phyloP scores from a whole-genome alignment of 495 filamentous ascomycete genomes.

The Parathielavia hyrcaniae region DNA sequence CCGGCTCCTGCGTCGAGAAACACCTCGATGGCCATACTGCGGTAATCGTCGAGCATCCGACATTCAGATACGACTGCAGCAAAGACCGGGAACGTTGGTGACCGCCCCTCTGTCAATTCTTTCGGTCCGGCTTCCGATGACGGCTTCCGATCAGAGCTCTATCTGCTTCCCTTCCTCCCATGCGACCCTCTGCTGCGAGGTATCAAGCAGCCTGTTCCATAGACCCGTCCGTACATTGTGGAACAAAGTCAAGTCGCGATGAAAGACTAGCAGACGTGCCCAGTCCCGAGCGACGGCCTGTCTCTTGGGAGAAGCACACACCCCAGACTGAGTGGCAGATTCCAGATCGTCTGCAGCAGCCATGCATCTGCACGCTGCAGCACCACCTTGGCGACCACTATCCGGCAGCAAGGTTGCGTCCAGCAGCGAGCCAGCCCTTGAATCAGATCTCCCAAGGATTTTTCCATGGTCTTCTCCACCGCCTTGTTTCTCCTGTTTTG shows the following conservation, averaged over 20 bases:
- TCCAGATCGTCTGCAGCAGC: conserved; percentile 16
- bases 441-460: not conserved
- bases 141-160: not conserved
- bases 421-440: not conserved
- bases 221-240: not conserved
- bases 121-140: not conserved
- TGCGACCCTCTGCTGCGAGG: not conserved
- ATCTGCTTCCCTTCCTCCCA: not conserved
- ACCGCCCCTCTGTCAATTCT: not conserved
- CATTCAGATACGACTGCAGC: too few relatives aligned
- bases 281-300: not conserved
- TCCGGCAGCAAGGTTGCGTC: too few relatives aligned
- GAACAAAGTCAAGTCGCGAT: not conserved
- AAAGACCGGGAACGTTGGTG: not conserved
- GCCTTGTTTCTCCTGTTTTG: not conserved
- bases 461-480: not conserved
- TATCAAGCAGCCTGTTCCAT: not conserved
- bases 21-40: too few relatives aligned
- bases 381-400: conserved; percentile 9
- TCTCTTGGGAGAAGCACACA: not conserved
- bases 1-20: too few relatives aligned
- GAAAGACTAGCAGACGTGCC: too few relatives aligned
- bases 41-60: too few relatives aligned
- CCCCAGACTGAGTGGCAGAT: not conserved
- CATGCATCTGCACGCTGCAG: conserved; percentile 12